These are phyloP conservation scores for Lumnitzera littorea DNA, from an alignment of 345 rosid species.

Conservation along the genomic window DNA sequence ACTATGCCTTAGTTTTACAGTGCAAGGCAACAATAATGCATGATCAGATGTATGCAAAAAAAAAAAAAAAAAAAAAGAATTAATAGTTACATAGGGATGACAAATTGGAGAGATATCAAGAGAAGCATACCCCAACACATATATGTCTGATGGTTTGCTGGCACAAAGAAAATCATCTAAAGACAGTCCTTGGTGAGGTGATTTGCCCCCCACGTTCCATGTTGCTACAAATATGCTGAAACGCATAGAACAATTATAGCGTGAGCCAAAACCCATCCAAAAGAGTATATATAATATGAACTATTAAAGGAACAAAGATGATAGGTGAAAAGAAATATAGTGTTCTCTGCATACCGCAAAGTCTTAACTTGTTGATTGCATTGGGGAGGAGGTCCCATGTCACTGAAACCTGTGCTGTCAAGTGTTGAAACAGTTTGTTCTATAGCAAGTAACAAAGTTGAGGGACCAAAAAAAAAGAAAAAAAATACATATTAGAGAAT, in stretches of 20 bases:
- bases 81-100: neutral
- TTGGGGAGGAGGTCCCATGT: slow-evolving; percentile 23
- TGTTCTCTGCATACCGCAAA: slow-evolving; percentile 34
- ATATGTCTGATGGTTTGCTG: slow-evolving; percentile 48
- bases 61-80: neutral
- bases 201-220: slow-evolving; percentile 85
- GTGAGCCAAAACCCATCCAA: neutral
- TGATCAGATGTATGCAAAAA: neutral
- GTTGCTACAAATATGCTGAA: slow-evolving; percentile 69
- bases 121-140: slow-evolving; percentile 54
- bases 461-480: neutral
- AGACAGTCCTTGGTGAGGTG: slow-evolving; percentile 50
- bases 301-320: too few species aligned
- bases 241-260: slow-evolving; percentile 6
- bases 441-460: slow-evolving; percentile 28
- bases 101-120: neutral
- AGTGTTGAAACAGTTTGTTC: slow-evolving; percentile 27
- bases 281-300: neutral
- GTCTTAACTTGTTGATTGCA: slow-evolving; percentile 31
- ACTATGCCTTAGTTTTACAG: too few species aligned
- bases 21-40: neutral
- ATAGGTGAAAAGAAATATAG: slow-evolving; percentile 1
- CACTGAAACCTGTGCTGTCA: slow-evolving; percentile 30
- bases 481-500: too few species aligned
- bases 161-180: slow-evolving; percentile 62